Evolutionary conservation across 2,329 filamentous ascomycete species (phyloP).

Genomic region (Fonsecaea pedrosoi): DNA sequence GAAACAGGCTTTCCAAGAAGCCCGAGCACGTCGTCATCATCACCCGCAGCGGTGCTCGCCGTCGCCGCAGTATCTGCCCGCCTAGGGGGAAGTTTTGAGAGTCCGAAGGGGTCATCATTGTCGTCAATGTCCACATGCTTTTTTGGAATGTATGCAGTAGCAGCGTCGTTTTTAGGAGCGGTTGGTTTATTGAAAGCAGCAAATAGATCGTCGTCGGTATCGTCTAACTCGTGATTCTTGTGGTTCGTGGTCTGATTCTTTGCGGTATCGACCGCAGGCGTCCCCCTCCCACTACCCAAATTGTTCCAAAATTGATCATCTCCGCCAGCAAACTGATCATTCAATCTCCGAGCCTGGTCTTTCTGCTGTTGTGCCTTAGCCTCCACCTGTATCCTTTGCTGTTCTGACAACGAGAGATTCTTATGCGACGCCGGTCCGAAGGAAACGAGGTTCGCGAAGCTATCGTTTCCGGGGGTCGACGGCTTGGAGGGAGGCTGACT

Average conservation of each 20-base stretch:
- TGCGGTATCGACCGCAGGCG: constrained; percentile 43
- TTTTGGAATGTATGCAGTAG: constrained; percentile 31
- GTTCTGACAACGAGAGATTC: constrained; percentile 72
- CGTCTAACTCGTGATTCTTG: constrained; percentile 16
- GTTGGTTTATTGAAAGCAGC: constrained; percentile 62
- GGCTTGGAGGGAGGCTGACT: constrained; percentile 49
- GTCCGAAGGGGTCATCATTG: constrained; percentile 84
- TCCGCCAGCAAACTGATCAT: constrained; percentile 74
- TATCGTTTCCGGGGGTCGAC: constrained; percentile 53
- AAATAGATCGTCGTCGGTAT: constrained; percentile 64
- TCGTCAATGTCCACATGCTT: constrained; percentile 58
- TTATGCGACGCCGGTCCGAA: constrained; percentile 61
- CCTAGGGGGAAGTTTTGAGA: constrained; percentile 64
- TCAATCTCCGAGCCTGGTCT: constrained; percentile 72
- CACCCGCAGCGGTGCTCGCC: constrained; percentile 67
- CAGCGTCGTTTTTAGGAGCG: constrained; percentile 43
- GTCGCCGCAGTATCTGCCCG: constrained; percentile 55
- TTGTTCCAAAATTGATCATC: constrained; percentile 76
- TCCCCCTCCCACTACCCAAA: constrained; percentile 64
- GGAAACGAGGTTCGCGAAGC: constrained; percentile 70
- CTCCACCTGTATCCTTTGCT: constrained; percentile 74
- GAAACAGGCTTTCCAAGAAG: constrained; percentile 66
- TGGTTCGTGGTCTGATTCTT: constrained; percentile 16
- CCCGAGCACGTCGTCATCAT: constrained; percentile 71
- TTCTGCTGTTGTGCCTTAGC: constrained; percentile 77